Conservation (phyloP, 177 flowering plant species). For the Vitis hybrid region DNA sequence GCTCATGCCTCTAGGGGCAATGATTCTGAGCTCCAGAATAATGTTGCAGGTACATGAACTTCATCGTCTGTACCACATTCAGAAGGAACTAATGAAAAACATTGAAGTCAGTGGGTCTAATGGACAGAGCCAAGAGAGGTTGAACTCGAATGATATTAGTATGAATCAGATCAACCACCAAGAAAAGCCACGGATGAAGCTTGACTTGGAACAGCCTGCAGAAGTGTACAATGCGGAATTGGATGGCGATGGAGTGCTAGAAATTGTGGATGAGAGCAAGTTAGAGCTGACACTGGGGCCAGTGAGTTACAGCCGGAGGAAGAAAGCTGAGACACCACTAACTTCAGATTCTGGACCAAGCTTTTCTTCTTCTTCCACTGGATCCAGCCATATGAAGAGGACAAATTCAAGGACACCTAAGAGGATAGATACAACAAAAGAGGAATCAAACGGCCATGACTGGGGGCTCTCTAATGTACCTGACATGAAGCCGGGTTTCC, state of each 20-base stretch:
- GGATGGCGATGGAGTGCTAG: conserved; percentile 20
- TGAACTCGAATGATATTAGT: conserved; percentile 11
- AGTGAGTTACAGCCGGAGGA: conserved; percentile 29
- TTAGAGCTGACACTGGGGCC: conserved; percentile 74
- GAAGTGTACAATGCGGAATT: conserved; percentile 34
- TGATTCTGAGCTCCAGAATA: conserved; percentile 8
- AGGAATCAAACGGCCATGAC: conserved; percentile 14
- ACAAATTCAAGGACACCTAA: conserved; percentile 10
- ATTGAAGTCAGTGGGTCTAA: conserved; percentile 21
- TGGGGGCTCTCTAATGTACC: conserved; percentile 29
- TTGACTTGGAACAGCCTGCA: conserved; percentile 49
- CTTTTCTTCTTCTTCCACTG: conserved; percentile 59
- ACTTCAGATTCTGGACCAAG: conserved; percentile 55
- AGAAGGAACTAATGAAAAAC: conserved; percentile 66
- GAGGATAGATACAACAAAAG: conserved; percentile 15
- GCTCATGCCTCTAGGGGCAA: background rate
- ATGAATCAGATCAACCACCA: conserved; percentile 9
- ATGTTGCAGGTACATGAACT: conserved; percentile 70
- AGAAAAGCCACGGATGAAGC: conserved; percentile 14
- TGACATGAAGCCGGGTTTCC: conserved; percentile 20
- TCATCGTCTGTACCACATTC: conserved; percentile 71
- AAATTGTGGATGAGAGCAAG: conserved; percentile 44
- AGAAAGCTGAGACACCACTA: conserved; percentile 31
- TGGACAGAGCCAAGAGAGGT: conserved; percentile 7
- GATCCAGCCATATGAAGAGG: conserved; percentile 44